Base-by-base conservation (phyloP, 1,284 basidiomycete species). In the Puccinia triticina region DNA sequence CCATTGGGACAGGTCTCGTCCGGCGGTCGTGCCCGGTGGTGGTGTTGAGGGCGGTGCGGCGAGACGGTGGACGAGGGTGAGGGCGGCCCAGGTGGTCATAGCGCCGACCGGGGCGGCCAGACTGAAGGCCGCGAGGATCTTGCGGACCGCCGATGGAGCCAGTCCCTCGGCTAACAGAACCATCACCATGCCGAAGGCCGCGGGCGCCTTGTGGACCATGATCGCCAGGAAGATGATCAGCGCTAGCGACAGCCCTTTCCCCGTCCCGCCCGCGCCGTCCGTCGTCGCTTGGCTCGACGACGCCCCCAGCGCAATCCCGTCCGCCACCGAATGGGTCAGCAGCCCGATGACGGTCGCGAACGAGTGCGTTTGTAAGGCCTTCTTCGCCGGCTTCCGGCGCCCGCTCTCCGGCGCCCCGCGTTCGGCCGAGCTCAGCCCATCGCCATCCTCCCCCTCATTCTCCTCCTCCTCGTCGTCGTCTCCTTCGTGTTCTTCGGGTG, bases 301-400 rank as follows among this genome's bases (percentile, higher is more conserved):
- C 3, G 94, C 93, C 40, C 95, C 95, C 69, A 98, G 88, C 0
- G 94, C 94, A 82, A 96, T 91, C 0, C 95, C 95, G 87, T 98
- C 95, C 0, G 94, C 93, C 46, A 95, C 89, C 1, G 92, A 93
- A 86, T 97, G 95, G 55, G 95, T 90, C 53, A 94, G 90, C 66
- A 97, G 88, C 0, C 95, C 95, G 7, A 96, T 87, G 0, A 94
- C 94, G 55, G 95, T 89, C 66, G 93, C 91, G 83, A 93, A 90
- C 18, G 90, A 91, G 64, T 85, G 87, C 84, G 40, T 43, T 50
- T 48, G n/a, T 21, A 34, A 26, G 57, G 18, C 18, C 26, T 69
- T 26, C 14, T 67, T n/a, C 26, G 59, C 10, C 29, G 16, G 3
- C 21, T 66, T 66, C 5, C 55, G 55, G 23, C 23, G 11, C 21